Base-by-base conservation (phyloP, 2,329 filamentous ascomycete genomes). In the Karstenula rhodostoma region DNA sequence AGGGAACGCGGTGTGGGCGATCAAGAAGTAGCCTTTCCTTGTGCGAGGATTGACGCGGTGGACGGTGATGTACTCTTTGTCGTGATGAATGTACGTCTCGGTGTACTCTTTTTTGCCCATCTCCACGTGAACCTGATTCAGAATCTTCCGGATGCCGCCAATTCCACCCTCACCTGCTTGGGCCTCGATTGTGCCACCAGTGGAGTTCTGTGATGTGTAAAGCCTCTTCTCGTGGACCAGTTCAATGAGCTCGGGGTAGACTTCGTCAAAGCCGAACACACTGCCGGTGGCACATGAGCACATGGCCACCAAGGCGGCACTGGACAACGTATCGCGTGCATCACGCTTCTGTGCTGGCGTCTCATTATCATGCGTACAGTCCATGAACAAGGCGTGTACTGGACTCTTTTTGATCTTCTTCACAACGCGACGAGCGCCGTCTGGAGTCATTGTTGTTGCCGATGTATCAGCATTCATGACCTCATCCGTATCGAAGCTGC, bases 301-400 rank as follows among this genome's bases (percentile, higher is more conserved):
- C 94, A 99, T 97, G 73, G 90, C 91, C 40, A 98, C 94, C 4
- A 99, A 84, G 5, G 95, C 95, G 52, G 94, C 94, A 72, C 96
- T 98, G 8, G 96, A 92, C 10, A 99, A 84, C 0, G 95, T 98
- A 75, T 99, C 96, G 61, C 93, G 88, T 54, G 94, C 94, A 76
- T 97, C 94, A 43, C 96, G 87, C 79, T 97, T 97, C 78, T 99
- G 94, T 0, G 94, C 92, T 0, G 95, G 95, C 2, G 93, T 91
- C 80, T 99, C 94, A 70, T 99, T 99, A 80, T 99, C 95, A 77
- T 99, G 95, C 0, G 96, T 99, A 78, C 96, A 99, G 76, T 99
- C 96, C 93, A 98, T 98, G 79, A 99, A 97, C 0, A 99, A 82
- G 0, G 94, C 95, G 67, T 97, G 94, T 0, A 98, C 90, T 4